phyloP scores from a whole-genome alignment of 176 grass and related monocot species.

The Paspalum notatum region DNA sequence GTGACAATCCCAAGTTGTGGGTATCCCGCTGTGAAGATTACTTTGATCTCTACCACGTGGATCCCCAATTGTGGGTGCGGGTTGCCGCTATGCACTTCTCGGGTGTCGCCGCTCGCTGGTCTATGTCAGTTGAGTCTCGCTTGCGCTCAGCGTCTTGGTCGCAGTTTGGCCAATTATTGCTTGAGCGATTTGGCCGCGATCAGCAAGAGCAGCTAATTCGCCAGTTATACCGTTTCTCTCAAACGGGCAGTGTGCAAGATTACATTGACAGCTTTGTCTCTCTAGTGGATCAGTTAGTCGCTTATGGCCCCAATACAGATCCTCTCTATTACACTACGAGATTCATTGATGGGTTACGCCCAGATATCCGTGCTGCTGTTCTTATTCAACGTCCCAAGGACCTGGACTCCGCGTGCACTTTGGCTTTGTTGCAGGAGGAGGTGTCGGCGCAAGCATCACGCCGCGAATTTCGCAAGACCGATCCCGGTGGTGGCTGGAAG shows the following conservation, averaged over 20 bases:
- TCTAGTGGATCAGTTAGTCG: background rate
- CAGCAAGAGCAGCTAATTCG: background rate
- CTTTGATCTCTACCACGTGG: background rate
- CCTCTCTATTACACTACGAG: background rate
- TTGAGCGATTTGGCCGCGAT: background rate
- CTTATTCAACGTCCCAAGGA: background rate
- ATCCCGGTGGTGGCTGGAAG: background rate
- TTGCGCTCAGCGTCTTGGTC: background rate
- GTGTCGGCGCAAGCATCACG: background rate
- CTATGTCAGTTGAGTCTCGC: fast-evolving
- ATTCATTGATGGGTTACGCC: background rate
- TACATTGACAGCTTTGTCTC: background rate
- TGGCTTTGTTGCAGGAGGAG: background rate
- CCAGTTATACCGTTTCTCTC: background rate
- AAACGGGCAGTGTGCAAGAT: fast-evolving
- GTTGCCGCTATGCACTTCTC: background rate
- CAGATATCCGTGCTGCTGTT: background rate
- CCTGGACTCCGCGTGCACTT: background rate
- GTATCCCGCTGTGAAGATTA: background rate
- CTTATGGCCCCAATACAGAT: background rate
- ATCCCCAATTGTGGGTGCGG: background rate
- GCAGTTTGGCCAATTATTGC: background rate
- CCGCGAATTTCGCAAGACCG: fast-evolving
- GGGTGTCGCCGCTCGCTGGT: background rate
- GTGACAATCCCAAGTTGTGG: background rate